phyloP scores from a whole-genome alignment of 805 yeast species.

The Isabelozyma pseudorhagii region DNA sequence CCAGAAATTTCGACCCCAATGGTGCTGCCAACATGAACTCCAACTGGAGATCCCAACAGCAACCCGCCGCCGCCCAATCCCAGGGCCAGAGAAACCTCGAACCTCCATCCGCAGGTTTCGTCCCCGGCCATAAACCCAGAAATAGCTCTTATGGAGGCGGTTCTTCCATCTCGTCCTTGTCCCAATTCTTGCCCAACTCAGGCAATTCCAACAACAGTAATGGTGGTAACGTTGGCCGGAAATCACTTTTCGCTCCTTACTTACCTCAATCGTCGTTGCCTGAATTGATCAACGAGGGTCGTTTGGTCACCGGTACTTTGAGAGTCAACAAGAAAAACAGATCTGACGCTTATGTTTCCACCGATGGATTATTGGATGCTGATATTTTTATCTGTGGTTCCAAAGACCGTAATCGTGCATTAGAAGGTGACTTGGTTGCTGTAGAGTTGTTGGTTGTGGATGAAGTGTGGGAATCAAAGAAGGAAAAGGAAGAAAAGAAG shows the following conservation, averaged over 20 bases:
- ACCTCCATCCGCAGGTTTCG: slow-evolving; percentile 44
- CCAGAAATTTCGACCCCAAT: slow-evolving; percentile 37
- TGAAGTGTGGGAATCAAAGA: slow-evolving; percentile 95
- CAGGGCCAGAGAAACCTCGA: slow-evolving; percentile 25
- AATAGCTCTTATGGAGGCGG: slow-evolving; percentile 59
- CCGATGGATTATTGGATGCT: slow-evolving; percentile 93
- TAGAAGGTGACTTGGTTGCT: slow-evolving; percentile 96
- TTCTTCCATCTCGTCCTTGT: slow-evolving; percentile 52
- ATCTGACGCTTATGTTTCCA: slow-evolving; percentile 97
- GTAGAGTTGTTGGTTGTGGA: slow-evolving; percentile 92
- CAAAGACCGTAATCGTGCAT: slow-evolving; percentile 94
- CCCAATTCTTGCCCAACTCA: slow-evolving; percentile 23
- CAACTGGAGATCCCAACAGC: slow-evolving; percentile 66
- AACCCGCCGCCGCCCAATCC: slow-evolving; percentile 6
- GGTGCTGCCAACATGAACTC: slow-evolving; percentile 41
- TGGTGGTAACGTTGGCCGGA: slow-evolving; percentile 47
- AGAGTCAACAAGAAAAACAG: slow-evolving; percentile 95
- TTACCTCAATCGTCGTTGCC: slow-evolving; percentile 92
- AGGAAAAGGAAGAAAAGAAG: slow-evolving; percentile 96
- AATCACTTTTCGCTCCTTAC: slow-evolving; percentile 92
- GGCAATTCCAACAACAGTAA: slow-evolving; percentile 14
- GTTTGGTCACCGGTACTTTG: slow-evolving; percentile 85
- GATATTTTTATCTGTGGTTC: slow-evolving; percentile 98
- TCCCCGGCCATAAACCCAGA: slow-evolving; percentile 78
- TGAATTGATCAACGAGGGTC: slow-evolving; percentile 82